These are phyloP conservation scores for Penicillium sp. DNA, from an alignment of 2,329 filamentous ascomycete genomes.

Conservation along the genomic window DNA sequence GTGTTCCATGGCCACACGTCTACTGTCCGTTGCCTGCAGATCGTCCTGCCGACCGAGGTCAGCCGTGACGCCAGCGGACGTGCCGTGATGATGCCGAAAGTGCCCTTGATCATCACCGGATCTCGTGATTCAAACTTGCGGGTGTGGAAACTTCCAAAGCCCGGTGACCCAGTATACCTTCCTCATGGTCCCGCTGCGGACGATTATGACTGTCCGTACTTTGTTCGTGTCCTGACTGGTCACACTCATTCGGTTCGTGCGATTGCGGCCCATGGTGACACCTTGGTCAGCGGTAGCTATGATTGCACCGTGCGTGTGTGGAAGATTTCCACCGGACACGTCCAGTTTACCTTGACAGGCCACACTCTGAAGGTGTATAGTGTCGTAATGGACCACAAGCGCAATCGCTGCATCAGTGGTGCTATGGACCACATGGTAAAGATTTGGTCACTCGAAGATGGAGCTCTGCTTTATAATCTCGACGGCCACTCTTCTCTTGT, in stretches of 20 bases:
- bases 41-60: constrained; percentile 80
- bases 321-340: constrained; percentile 94
- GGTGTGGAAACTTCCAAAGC: constrained; percentile 89
- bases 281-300: constrained; percentile 95
- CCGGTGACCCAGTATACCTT: constrained; percentile 73
- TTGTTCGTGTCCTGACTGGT: constrained; percentile 80
- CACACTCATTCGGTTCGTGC: constrained; percentile 93
- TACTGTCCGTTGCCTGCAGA: constrained; percentile 92
- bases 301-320: constrained; percentile 94
- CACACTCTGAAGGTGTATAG: constrained; percentile 95
- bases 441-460: constrained; percentile 91
- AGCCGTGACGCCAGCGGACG: constrained; percentile 70
- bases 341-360: constrained; percentile 77
- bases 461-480: constrained; percentile 79
- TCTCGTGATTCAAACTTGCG: constrained; percentile 91
- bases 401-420: constrained; percentile 93
- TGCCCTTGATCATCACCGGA: constrained; percentile 94
- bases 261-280: constrained; percentile 92
- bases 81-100: constrained; percentile 84
- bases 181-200: constrained; percentile 72
- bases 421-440: constrained; percentile 99
- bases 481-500: constrained; percentile 93
- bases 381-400: constrained; percentile 86
- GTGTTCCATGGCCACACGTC: constrained; percentile 98
- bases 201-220: constrained; percentile 85